Base-by-base conservation (phyloP, 495 filamentous ascomycete genomes). In the Hypoxylon crocopeplum region DNA sequence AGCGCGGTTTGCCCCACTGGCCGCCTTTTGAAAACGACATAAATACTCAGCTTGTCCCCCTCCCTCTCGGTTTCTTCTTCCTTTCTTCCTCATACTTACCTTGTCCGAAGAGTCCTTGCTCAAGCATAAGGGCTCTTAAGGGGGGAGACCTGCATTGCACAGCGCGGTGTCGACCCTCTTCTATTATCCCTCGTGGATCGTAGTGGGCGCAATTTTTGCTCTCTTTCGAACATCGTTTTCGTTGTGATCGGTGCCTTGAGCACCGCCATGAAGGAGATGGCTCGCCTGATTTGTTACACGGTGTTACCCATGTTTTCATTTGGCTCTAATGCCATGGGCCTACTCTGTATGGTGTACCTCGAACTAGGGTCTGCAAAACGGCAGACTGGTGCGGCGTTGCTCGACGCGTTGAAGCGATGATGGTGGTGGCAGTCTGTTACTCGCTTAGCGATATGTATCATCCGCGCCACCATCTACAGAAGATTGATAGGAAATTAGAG, bases 101-200 rank as follows among this genome's bases (percentile, higher is more conserved):
- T 88, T 88, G 82, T 86, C 81, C 81, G 77, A 77, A 78, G 75
- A 73, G 70, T 77, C 71, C 77, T n/a, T 75, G 85, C 76, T 88
- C 85, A 87, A 74, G 76, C 82, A 81, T 77, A 72, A 79, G 73
- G 78, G 72, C 68, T 72, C 76, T 77, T 79, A 85, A 78, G 73
- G 73, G 74, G 80, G 78, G 78, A 84, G 81, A 77, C 84, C 85
- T 89, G 82, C 86, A 90, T 90, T 88, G 85, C 87, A 90, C 87
- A 88, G 63, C 86, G 86, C 79, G 87, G 86, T 72, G 84, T 79
- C 82, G 77, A 83, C 79, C 74, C 79, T 72, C 73, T 81, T 84
- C 84, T 81, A 86, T 81, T 82, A 82, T 83, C 79, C 76, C 86
- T 84, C 83, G 85, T 64, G 86, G 83, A 82, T 82, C 83, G 80